Conservation (phyloP, 306 rosid genomes). For the Castanea mollissima region DNA sequence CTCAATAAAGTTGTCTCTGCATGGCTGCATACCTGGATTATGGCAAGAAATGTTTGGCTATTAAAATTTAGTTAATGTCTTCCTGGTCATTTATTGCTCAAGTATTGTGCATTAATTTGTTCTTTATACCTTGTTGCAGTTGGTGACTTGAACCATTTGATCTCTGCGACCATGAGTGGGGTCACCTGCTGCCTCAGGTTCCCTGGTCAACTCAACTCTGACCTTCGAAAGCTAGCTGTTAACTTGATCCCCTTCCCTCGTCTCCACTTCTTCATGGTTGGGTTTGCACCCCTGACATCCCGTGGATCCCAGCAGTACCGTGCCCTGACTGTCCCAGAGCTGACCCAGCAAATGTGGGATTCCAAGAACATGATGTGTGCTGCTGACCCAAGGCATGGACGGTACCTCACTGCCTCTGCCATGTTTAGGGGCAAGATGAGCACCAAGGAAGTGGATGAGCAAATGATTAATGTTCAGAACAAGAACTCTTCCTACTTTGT, state of each 20-base stretch:
- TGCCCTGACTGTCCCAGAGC: conserved; percentile 54
- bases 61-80: background rate
- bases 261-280: conserved; percentile 59
- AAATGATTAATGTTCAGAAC: conserved; percentile 56
- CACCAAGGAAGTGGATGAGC: conserved; percentile 61
- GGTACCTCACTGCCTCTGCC: conserved; percentile 56
- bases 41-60: background rate
- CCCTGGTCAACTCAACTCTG: conserved; percentile 63
- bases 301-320: conserved; percentile 63
- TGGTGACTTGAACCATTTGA: conserved; percentile 59
- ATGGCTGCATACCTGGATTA: background rate
- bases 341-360: conserved; percentile 67
- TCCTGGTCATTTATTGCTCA: background rate
- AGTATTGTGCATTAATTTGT: background rate
- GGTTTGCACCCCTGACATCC: conserved; percentile 59
- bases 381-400: conserved; percentile 57
- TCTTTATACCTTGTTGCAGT: conserved; percentile 33
- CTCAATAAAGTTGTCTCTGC: background rate
- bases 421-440: conserved; percentile 67
- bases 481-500: conserved; percentile 60
- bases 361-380: conserved; percentile 67
- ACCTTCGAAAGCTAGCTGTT: conserved; percentile 53
- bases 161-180: conserved; percentile 67
- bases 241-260: conserved; percentile 64
- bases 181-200: conserved; percentile 63